Conservation (phyloP, 2,329 filamentous ascomycete genomes). For the Alternaria tenuissima region DNA sequence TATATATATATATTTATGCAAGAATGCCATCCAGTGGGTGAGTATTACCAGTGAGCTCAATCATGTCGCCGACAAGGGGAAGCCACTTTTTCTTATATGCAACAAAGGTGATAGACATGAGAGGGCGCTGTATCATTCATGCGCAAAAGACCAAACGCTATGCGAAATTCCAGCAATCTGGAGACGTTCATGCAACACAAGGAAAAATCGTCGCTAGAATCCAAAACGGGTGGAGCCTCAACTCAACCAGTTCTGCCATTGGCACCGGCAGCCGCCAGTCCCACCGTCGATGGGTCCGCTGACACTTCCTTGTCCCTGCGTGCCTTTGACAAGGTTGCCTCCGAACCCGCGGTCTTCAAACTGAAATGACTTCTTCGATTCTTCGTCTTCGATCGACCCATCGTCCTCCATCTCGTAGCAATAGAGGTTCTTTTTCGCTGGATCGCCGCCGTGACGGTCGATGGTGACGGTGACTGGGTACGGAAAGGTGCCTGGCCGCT, state of each 20-base stretch:
- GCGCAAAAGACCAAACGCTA: conserved; percentile 24
- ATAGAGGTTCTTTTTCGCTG: conserved; percentile 64
- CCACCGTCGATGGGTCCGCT: conserved; percentile 65
- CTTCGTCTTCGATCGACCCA: conserved; percentile 52
- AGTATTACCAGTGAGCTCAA: conserved; percentile 9
- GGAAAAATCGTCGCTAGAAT: conserved; percentile 1
- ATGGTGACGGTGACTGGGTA: conserved; percentile 68
- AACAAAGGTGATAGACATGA: background rate
- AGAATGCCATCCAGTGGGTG: conserved; percentile 11
- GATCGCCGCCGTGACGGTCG: conserved; percentile 66
- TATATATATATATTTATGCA: background rate
- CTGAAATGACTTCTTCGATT: conserved; percentile 56
- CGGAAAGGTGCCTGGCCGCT: conserved; percentile 65
- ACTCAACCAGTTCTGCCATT: conserved; percentile 64
- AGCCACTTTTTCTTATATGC: background rate
- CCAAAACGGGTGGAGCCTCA: conserved; percentile 8
- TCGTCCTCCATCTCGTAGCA: conserved; percentile 65
- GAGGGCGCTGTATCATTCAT: conserved; percentile 3
- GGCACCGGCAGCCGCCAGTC: conserved; percentile 66
- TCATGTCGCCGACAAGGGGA: conserved; percentile 17
- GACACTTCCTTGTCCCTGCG: conserved; percentile 53
- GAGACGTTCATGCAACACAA: conserved; percentile 11
- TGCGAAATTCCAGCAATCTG: conserved; percentile 29
- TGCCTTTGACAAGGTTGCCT: conserved; percentile 61
- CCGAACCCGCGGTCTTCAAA: conserved; percentile 62